Evolutionary conservation across 345 rosid species (phyloP).

Genomic region (Melastoma malabathricum): DNA sequence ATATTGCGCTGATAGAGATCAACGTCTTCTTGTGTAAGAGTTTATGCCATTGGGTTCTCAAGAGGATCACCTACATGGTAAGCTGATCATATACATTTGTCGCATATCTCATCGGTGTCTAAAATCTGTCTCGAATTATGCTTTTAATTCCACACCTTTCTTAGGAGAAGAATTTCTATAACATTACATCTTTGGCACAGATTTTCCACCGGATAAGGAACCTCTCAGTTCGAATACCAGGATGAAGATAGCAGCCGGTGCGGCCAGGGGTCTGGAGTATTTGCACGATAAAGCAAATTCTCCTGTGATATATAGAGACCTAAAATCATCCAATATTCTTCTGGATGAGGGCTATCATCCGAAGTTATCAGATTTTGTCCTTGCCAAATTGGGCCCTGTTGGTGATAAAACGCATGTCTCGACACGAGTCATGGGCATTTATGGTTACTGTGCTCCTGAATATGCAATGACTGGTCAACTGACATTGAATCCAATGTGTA

Average conservation of each 20-base stretch:
- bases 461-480: conserved; percentile 99
- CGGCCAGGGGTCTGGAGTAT: conserved; percentile 93
- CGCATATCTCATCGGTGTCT: neutral
- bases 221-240: conserved; percentile 93
- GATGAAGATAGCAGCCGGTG: conserved; percentile 98
- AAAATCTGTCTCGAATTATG: no score
- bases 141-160: no score
- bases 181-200: conserved; percentile 13
- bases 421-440: conserved; percentile 97
- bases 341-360: conserved; percentile 87
- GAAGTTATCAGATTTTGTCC: conserved; percentile 89
- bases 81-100: conserved; percentile 4
- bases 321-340: conserved; percentile 91
- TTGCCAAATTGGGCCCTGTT: conserved; percentile 93
- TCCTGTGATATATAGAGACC: conserved; percentile 91
- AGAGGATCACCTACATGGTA: conserved; percentile 97
- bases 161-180: no score
- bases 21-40: conserved; percentile 91
- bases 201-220: conserved; percentile 69
- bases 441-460: conserved; percentile 98
- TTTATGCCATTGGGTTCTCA: conserved; percentile 88
- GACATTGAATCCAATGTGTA: conserved; percentile 87
- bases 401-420: conserved; percentile 98
- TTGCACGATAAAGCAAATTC: conserved; percentile 94
- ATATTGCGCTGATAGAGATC: conserved; percentile 97